Evolutionary conservation across 2,329 filamentous ascomycete species (phyloP), one percentile per base, ranked within the genome.

Genomic region (Eurotiales sp.): DNA sequence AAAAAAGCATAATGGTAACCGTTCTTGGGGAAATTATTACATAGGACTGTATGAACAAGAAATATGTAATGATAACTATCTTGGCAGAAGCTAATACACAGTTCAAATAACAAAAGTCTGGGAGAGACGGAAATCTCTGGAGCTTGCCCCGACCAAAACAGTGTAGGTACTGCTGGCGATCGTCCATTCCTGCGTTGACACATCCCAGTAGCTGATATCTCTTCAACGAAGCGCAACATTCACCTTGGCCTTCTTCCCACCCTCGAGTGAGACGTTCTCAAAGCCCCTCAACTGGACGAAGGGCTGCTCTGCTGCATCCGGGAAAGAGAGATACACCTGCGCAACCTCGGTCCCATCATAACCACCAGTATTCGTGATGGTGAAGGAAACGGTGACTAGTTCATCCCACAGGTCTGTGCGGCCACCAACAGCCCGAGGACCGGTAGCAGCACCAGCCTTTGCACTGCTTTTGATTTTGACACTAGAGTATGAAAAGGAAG

Each of bases 271-370:
- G 1, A 46, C 50, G 4, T 57, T 50, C 41, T 59, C 51, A 2
- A 55, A 50, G 22, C 56, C 46, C 19, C 50, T 46, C 6, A 58
- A 19, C 19, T 50, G 41, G 10, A 14, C 14, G 12, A 21, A 30
- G 54, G 56, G 15, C 44, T 39, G 12, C 50, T 49, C 8, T 46
- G n/a, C 12, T 10, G 6, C 12, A 22, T 12, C 6, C 36, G 42
- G 29, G 2, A 95, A 86, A 29, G 79, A 83, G 50, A 96, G 61
- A 70, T 96, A 91, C 52, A 81, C 59, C 59, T 81, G 78, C 4
- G 76, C 73, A 36, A 81, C 77, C 56, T 81, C 78, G 19, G 77
- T 72, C 25, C 77, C 78, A 10, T 59, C 58, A 32, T 77, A 60
- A 3, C 59, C 59, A 21, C 78, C 78, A 2, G 73, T 77, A 63